Evolutionary conservation across 2,329 filamentous ascomycete species (phyloP), one percentile per base, ranked within the genome.

Genomic region (Fusarium chaquense): DNA sequence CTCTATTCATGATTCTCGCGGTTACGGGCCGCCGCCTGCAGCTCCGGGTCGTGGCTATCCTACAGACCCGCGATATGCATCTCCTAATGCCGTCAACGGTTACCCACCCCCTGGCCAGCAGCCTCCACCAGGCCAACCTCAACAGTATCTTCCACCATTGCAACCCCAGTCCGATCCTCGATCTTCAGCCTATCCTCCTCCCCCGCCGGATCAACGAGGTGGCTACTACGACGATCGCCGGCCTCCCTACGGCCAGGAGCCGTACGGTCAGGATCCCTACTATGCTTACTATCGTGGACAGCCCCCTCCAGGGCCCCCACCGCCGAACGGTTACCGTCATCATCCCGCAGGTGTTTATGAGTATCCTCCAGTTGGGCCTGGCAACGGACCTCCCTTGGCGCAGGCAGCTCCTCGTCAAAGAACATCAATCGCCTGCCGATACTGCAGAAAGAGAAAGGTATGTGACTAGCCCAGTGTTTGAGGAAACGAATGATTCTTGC

Each of bases 381-480:
- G 78, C 40, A 78, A 73, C 22, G 77, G 75, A 30, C 77, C 80
- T 45, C 68, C 36, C 77, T 80, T 84, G 76, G 79, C 81, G 13
- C 85, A 86, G 72, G 83, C 85, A 22, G 86, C 87, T 5, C 87
- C 87, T 2, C 80, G 86, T 24, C 86, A 89, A 75, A 81, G 87
- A 32, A 89, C 86, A 3, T 88, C 86, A 1, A 89, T 89, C 69
- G 86, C 86, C 6, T 89, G 87, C 74, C 82, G 84, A 56, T 89
- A 89, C 67, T 89, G 87, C 74, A 79, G 86, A n/a, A 87, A 88
- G 76, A 81, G 87, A 75, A 89, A 89, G 84, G 87, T 89, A 72
- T 47, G 75, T 61, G 33, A 30, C 16, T 16, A n/a, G 18, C 20
- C 35, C 18, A 24, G 22, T 22, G 28, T 12, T 44, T 33, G 35